Base-by-base conservation (phyloP, 805 yeast species). In the Wickerhamiella azyma region DNA sequence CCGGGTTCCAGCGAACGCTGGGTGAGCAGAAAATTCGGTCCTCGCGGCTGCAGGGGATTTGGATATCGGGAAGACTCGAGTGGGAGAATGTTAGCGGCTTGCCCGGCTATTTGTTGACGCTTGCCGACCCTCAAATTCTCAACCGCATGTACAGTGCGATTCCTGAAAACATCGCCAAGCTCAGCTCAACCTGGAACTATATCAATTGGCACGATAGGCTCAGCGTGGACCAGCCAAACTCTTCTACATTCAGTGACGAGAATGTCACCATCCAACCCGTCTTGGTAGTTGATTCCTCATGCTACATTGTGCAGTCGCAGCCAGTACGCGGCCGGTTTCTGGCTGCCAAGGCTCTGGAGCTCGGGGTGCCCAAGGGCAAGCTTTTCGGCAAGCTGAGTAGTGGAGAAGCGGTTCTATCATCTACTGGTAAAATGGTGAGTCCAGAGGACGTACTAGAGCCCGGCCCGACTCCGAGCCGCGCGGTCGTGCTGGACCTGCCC, bases 41-140 rank as follows among this genome's bases (percentile, higher is more conserved):
- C 11, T 69, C 79, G 1, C 79, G 74, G 50, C 61, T 85, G 28
- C 69, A 73, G 41, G 74, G 77, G 32, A 66, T 89, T 3, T 88
- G 84, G 55, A 57, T 92, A 4, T 78, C 95, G 0, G 98, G 98
- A 2, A 66, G 66, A n/a, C 50, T 83, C 9, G 62, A 72, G 45
- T 89, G 96, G 96, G 60, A 71, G 5, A 70, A 79, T n/a, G 65
- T 85, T 2, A 85, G 94, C n/a, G 98, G 98, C 0, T 62, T 89
- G 6, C 96, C 97, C 0, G 98, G 98, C 0, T 65, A 85, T 55
- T 74, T 89, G 41, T 65, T 89, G 43, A 85, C 96, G 0, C 68
- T 82, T 11, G 77, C 84, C 47, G 96, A 85, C 54, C 86, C 85
- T 1, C 41, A 46, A 40, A 54, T 36, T 5, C 18, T 50, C n/a